Evolutionary conservation across 768 basidiomycete species (phyloP).

Genomic region (Kwoniella botswanensis): DNA sequence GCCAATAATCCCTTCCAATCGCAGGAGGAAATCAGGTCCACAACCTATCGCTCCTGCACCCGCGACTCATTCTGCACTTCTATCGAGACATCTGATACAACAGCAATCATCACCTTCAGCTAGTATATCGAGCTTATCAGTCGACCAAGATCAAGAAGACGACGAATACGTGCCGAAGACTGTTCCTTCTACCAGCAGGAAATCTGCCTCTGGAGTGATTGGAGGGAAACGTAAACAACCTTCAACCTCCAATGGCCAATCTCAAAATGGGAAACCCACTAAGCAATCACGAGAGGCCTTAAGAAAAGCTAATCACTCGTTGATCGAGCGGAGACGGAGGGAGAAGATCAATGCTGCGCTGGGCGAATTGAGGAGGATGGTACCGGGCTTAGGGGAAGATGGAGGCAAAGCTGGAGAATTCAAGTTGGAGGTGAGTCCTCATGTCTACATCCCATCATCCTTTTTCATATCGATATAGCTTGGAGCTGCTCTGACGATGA

Average conservation of each 20-base stretch:
- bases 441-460: background rate
- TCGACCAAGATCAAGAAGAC: conserved; percentile 13
- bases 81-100: background rate
- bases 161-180: conserved; percentile 18
- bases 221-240: conserved; percentile 3
- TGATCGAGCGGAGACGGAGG: conserved; percentile 89
- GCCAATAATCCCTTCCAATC: conserved; percentile 6
- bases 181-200: background rate
- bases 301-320: conserved; percentile 89
- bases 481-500: too few species aligned
- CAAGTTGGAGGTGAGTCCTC: conserved; percentile 74
- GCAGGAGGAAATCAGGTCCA: conserved; percentile 18
- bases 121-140: conserved; percentile 5
- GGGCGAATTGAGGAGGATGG: conserved; percentile 73
- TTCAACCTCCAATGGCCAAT: background rate
- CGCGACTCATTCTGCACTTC: background rate
- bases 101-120: conserved; percentile 15
- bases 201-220: background rate
- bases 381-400: conserved; percentile 64
- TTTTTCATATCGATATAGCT: too few species aligned
- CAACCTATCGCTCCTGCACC: conserved; percentile 15
- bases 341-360: conserved; percentile 96
- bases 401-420: conserved; percentile 81
- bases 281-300: conserved; percentile 69
- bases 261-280: background rate